A percentile compares a stretch with the other conserved stretches of the same genome.
These are phyloP conservation scores for Termitomyces sp. DNA, from an alignment of 768 basidiomycete species.

Conservation along the genomic window DNA sequence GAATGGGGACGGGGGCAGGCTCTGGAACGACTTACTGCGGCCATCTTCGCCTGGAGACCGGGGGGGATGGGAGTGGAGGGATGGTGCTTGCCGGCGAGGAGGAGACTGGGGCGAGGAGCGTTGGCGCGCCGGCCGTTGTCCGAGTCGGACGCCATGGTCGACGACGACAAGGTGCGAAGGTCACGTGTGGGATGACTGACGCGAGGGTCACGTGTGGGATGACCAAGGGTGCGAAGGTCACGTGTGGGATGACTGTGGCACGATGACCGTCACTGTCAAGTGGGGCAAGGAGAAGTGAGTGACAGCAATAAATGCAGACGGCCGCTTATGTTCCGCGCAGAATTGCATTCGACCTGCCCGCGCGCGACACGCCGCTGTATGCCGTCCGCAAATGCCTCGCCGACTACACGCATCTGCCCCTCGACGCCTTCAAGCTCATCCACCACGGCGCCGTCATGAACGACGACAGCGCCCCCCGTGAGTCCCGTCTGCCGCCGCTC, in stretches of 20 bases:
- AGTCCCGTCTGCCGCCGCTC: slow-evolving; percentile 17
- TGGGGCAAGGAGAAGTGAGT: slow-evolving; percentile 35
- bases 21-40: slow-evolving; percentile 48
- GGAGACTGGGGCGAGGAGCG: slow-evolving; percentile 26
- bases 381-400: slow-evolving; percentile 59
- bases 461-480: slow-evolving; percentile 67
- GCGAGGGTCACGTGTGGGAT: too few relatives aligned
- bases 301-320: too few relatives aligned
- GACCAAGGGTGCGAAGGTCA: too few relatives aligned
- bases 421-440: slow-evolving; percentile 76
- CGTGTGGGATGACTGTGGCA: too few relatives aligned
- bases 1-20: background rate
- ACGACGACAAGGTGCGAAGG: too few relatives aligned
- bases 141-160: slow-evolving; percentile 15
- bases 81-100: slow-evolving; percentile 33
- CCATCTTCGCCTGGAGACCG: slow-evolving; percentile 89
- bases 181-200: too few relatives aligned
- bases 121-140: slow-evolving; percentile 18
- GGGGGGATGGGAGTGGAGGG: slow-evolving; percentile 77
- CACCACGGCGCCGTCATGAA: slow-evolving; percentile 89
- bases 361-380: slow-evolving; percentile 52
- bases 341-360: slow-evolving; percentile 45
- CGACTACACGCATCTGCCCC: slow-evolving; percentile 68
- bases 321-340: slow-evolving; percentile 10
- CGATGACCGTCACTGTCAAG: slow-evolving; percentile 40